phyloP scores from a whole-genome alignment of 495 filamentous ascomycete genomes.

The Podospora australis region DNA sequence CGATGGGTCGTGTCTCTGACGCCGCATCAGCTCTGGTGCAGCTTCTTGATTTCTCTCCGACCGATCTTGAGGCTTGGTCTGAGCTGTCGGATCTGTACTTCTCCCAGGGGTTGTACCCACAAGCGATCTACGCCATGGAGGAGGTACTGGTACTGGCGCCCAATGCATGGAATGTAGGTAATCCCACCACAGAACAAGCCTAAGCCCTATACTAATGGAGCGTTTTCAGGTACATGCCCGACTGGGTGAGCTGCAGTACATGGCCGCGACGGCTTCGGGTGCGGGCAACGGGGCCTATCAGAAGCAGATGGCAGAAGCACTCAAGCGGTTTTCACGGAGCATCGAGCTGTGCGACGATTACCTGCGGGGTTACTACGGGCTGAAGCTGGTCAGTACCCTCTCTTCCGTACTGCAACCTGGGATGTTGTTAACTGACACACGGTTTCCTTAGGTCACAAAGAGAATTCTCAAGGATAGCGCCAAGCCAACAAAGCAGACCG shows the following conservation, averaged over 20 bases:
- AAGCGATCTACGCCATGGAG: constrained; percentile 84
- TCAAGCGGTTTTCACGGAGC: constrained; percentile 79
- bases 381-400: constrained; percentile 61
- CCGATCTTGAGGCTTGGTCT: constrained; percentile 89
- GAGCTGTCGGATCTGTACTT: constrained; percentile 85
- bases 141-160: constrained; percentile 84
- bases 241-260: constrained; percentile 74
- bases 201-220: constrained; percentile 23
- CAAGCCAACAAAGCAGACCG: constrained; percentile 29
- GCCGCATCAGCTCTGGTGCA: constrained; percentile 67
- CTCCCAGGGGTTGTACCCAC: constrained; percentile 63
- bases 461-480: constrained; percentile 28
- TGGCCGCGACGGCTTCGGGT: constrained; percentile 50
- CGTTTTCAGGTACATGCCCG: constrained; percentile 69
- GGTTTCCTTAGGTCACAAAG: constrained; percentile 30
- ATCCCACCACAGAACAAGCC: constrained; percentile 7
- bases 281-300: constrained; percentile 32
- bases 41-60: constrained; percentile 76
- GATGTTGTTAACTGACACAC: no score
- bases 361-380: constrained; percentile 83
- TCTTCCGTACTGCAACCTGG: no score
- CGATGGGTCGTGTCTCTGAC: constrained; percentile 59
- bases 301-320: constrained; percentile 58
- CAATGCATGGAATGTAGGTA: constrained; percentile 87
- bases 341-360: constrained; percentile 93